Conservation (phyloP, 306 rosid species). For the Datisca glomerata region DNA sequence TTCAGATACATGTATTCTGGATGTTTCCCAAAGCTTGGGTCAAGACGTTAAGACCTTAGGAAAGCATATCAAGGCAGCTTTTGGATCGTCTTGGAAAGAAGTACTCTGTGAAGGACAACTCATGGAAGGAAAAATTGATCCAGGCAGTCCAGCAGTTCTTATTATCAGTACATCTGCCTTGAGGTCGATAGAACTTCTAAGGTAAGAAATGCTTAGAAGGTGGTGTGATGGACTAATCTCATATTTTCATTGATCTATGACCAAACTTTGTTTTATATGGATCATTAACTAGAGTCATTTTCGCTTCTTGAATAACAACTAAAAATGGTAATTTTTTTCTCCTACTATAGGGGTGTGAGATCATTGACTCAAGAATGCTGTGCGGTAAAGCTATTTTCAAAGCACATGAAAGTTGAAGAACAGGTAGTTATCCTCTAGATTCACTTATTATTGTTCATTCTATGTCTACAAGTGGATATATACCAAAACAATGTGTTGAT, state of each 20-base stretch:
- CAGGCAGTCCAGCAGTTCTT: conserved; percentile 69
- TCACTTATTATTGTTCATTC: too few relatives aligned
- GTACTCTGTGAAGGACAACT: conserved; percentile 37
- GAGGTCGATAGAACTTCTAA: conserved; percentile 58
- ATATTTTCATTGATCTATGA: too few relatives aligned
- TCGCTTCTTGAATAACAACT: background rate
- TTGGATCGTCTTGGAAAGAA: conserved; percentile 63
- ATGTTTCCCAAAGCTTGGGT: conserved; percentile 22
- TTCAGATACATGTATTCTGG: conserved; percentile 38
- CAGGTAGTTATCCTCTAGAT: conserved; percentile 33
- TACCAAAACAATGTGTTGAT: too few relatives aligned
- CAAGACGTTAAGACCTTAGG: conserved; percentile 29
- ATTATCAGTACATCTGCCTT: conserved; percentile 58
- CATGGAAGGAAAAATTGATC: conserved; percentile 26
- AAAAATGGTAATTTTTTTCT: background rate
- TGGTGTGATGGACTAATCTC: too few relatives aligned
- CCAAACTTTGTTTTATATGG: background rate
- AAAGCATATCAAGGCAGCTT: conserved; percentile 41
- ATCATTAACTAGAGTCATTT: too few relatives aligned
- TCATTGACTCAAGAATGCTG: conserved; percentile 56
- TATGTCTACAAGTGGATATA: too few relatives aligned
- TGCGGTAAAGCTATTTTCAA: conserved; percentile 70
- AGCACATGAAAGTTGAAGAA: conserved; percentile 78
- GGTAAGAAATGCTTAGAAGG: too few relatives aligned
- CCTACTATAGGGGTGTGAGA: conserved; percentile 40